Percentiles rank a stretch among this genome's conserved stretches.
Evolutionary conservation across 2,329 filamentous ascomycete genomes (phyloP).

Genomic region (Diaporthe longicolla): DNA sequence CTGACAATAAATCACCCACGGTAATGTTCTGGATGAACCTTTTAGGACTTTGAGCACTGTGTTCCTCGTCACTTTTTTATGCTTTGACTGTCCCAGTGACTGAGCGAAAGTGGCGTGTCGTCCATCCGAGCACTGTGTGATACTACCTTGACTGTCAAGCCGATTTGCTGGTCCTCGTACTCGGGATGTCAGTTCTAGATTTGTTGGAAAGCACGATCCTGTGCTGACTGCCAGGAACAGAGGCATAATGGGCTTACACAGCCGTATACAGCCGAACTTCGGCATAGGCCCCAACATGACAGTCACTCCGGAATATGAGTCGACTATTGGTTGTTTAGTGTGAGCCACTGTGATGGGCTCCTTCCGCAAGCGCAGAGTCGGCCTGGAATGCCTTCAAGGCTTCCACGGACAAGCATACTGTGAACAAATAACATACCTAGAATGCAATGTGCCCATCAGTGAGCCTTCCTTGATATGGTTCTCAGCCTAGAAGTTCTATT

Average conservation of each 20-base stretch:
- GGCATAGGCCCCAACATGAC: neutral
- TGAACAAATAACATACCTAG: neutral
- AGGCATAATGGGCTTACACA: neutral
- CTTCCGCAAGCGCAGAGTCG: neutral
- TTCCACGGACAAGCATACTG: neutral
- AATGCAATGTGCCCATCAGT: neutral
- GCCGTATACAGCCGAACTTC: too few relatives aligned
- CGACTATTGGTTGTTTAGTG: neutral
- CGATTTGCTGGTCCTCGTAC: neutral
- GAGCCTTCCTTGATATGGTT: neutral
- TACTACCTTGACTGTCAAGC: neutral
- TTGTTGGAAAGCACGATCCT: neutral
- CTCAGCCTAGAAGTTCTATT: neutral
- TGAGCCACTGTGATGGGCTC: neutral
- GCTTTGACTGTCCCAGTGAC: constrained; percentile 14
- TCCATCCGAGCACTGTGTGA: neutral
- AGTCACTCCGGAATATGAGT: constrained; percentile 16
- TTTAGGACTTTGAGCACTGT: neutral
- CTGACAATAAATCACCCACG: neutral
- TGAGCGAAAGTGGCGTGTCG: neutral
- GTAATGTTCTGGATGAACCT: neutral
- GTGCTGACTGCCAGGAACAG: neutral
- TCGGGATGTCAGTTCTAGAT: neutral
- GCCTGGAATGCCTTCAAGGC: neutral
- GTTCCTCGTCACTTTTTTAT: constrained; percentile 11